Base-by-base conservation (phyloP, 148 eudicot genomes). In the Heliosperma pusillum region DNA sequence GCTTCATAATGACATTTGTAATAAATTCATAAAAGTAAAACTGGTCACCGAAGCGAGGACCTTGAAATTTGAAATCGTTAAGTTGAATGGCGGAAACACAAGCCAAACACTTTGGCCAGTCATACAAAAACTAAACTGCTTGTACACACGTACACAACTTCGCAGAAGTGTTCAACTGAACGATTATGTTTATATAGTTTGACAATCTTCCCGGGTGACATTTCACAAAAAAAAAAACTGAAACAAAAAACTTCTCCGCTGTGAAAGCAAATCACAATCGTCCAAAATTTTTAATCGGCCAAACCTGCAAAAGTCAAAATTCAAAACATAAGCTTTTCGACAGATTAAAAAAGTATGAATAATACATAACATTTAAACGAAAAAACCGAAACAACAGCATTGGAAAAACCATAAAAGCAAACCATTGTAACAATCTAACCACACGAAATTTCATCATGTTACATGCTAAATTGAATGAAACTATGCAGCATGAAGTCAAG, bases 231-330 rank as follows among this genome's bases (percentile, higher is more conserved):
- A n/a, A 10, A 10, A 11, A 13, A 0, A 12, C 17, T 17, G 4
- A 11, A 50, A 69, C 44, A 21, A 61, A 52, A 27, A 71, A 72
- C 79, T 75, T 70, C 36, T 20, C 12, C 7, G 53, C 40, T 25
- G 45, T 26, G 17, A 17, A 26, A 30, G 56, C 26, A 53, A 17
- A 63, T 80, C 80, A 81, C 62, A 86, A 47, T 30, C 78, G 82
- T 79, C 87, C 86, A 77, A 83, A 84, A 79, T 74, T 77, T 70
- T 81, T 80, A n/a, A 75, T 66, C 7, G 89, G 92, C 87, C 82
- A 88, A 33, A 86, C 69, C 91, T 88, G 72, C 42, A 80, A 22
- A 63, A 45, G 30, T 19, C 52, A 69, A 26, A 72, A 19, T 25
- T 76, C 16, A 53, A 17, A 45, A 11, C 11, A n/a, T 7, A 44